Conservation (phyloP, 176 grass and related monocot genomes). For the Musa schizocarpa region DNA sequence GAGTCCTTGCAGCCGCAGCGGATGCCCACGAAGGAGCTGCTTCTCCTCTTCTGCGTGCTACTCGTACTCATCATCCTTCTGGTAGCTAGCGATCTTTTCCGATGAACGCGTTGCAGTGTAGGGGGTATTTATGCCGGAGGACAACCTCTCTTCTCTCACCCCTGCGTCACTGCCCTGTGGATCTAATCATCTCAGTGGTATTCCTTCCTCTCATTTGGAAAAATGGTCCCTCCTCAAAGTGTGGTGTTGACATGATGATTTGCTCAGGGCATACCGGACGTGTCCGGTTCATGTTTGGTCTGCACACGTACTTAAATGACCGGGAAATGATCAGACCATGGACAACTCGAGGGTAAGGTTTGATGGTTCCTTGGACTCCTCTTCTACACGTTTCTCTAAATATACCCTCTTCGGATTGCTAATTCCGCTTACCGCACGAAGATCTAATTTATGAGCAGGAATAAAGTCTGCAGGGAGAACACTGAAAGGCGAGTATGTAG, state of each 20-base stretch:
- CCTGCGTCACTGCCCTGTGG: too few species aligned
- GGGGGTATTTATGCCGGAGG: background rate
- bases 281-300: too few species aligned
- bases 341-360: background rate
- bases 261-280: background rate
- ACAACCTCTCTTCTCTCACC: background rate
- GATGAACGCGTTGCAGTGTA: too few species aligned
- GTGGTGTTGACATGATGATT: background rate
- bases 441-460: too few species aligned
- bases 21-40: background rate
- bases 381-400: background rate
- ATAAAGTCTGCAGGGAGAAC: too few species aligned
- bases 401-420: background rate
- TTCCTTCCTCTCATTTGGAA: too few species aligned
- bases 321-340: too few species aligned
- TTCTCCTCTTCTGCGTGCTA: background rate
- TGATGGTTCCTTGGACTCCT: background rate
- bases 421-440: too few species aligned
- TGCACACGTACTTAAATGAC: too few species aligned
- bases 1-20: conserved; percentile 9
- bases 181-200: too few species aligned
- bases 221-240: background rate
- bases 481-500: too few species aligned
- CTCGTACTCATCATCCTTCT: background rate
- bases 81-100: too few species aligned